Evolutionary conservation across 768 basidiomycete species (phyloP).

Genomic region (Amanita exitialis): DNA sequence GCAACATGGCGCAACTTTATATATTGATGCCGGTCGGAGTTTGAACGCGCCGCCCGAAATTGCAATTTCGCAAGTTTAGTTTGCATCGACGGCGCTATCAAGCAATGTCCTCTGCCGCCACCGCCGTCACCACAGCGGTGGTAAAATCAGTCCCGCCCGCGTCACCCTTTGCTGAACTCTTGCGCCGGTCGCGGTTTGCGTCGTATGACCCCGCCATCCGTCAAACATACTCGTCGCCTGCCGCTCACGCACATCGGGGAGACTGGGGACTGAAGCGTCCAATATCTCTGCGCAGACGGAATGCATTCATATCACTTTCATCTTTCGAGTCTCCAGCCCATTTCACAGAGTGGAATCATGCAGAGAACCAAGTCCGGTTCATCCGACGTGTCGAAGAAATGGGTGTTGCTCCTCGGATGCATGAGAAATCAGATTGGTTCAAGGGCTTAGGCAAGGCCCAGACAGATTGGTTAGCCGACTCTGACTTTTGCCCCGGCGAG

Average conservation of each 20-base stretch:
- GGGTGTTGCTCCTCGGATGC: constrained; percentile 25
- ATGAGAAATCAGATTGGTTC: constrained; percentile 24
- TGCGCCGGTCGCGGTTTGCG: constrained; percentile 77
- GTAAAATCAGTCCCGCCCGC: constrained; percentile 24
- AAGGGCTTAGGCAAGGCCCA: constrained; percentile 25
- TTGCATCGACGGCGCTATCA: not conserved
- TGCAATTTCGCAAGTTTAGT: too few relatives aligned
- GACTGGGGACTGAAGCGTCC: constrained; percentile 85
- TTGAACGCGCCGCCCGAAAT: constrained; percentile 6
- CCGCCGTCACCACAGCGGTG: constrained; percentile 11
- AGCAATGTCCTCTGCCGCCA: constrained; percentile 2
- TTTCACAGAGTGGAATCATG: constrained; percentile 71
- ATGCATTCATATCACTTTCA: constrained; percentile 55
- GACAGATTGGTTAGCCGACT: constrained; percentile 22
- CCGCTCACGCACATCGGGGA: constrained; percentile 63
- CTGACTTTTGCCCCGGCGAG: constrained; percentile 23
- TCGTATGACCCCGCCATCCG: constrained; percentile 66
- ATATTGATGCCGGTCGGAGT: constrained; percentile 16
- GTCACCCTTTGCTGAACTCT: constrained; percentile 66
- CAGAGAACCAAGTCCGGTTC: constrained; percentile 56
- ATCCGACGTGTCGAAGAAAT: constrained; percentile 61
- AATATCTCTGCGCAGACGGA: constrained; percentile 52
- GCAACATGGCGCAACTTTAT: constrained; percentile 18
- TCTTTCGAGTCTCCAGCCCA: constrained; percentile 64
- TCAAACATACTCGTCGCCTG: constrained; percentile 67